Percentiles rank a stretch among this genome's conserved stretches.
Conservation (phyloP, 1,139 yeast species). For the Candida freyschussii region DNA sequence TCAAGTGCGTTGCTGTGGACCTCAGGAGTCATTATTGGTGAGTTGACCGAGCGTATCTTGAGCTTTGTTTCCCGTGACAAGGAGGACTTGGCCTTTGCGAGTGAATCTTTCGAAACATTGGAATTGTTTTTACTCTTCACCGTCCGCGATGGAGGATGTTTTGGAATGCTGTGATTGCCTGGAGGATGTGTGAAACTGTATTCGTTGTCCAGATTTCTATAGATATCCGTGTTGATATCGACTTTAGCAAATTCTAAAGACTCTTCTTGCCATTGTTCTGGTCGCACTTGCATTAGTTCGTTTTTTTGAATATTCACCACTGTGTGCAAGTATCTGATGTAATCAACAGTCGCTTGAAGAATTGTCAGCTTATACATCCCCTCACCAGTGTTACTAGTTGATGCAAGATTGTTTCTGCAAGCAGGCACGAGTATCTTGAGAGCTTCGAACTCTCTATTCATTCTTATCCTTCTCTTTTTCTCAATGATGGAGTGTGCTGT, state of each 20-base stretch:
- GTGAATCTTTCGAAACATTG: too few species aligned
- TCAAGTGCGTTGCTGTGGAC: too few species aligned
- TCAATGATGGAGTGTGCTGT: conserved; percentile 75
- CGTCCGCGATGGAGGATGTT: too few species aligned
- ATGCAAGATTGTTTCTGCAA: conserved; percentile 42
- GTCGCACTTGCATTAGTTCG: conserved; percentile 27
- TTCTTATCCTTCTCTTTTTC: conserved; percentile 70
- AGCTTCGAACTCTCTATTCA: conserved; percentile 81
- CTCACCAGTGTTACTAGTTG: conserved; percentile 32
- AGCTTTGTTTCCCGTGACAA: too few species aligned
- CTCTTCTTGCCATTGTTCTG: conserved; percentile 14
- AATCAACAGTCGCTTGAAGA: conserved; percentile 75
- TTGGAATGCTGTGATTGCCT: too few species aligned
- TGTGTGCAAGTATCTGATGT: conserved; percentile 64
- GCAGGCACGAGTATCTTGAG: conserved; percentile 76
- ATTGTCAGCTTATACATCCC: conserved; percentile 81
- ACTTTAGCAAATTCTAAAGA: conserved; percentile 38
- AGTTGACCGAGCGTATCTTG: too few species aligned
- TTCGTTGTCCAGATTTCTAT: conserved; percentile 54
- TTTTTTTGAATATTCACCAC: conserved; percentile 45
- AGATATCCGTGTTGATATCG: conserved; percentile 52
- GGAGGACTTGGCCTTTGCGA: too few species aligned
- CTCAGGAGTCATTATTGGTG: conserved; percentile 27
- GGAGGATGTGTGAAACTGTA: conserved; percentile 43
- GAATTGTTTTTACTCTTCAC: too few species aligned